These are phyloP conservation scores for Citrus sp. DNA, from an alignment of 345 rosid species.

Conservation along the genomic window DNA sequence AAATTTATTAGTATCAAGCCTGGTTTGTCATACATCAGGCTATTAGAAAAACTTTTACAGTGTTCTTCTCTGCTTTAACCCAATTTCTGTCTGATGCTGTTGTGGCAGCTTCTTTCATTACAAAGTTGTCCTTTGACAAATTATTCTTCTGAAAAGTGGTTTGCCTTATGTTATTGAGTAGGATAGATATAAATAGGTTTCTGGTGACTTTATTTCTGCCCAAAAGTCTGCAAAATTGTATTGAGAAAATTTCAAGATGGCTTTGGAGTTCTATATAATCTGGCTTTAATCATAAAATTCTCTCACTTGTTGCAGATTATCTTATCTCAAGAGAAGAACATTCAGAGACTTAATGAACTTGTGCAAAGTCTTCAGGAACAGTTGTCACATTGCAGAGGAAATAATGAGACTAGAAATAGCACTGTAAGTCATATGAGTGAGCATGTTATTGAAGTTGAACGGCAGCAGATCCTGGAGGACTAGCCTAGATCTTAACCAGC, in stretches of 20 bases:
- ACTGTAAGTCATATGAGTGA: slow-evolving; percentile 34
- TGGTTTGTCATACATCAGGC: background rate
- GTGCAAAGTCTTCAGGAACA: slow-evolving; percentile 62
- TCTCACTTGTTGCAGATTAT: slow-evolving; percentile 55
- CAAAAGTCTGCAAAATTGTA: background rate
- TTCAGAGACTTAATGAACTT: slow-evolving; percentile 71
- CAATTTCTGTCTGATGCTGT: background rate
- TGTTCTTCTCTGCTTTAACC: background rate
- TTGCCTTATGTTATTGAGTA: background rate
- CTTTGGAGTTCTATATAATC: background rate
- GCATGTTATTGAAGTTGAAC: slow-evolving; percentile 55
- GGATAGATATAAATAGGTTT: background rate
- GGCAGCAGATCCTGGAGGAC: slow-evolving; percentile 53
- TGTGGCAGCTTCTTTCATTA: background rate
- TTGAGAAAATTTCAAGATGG: background rate
- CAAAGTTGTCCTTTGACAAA: background rate
- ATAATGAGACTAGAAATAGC: slow-evolving; percentile 35
- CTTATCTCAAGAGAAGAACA: slow-evolving; percentile 76
- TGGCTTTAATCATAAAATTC: background rate
- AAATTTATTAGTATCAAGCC: background rate
- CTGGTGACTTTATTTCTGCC: background rate
- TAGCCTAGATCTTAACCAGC: slow-evolving; percentile 21
- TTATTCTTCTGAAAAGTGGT: background rate
- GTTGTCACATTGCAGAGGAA: slow-evolving; percentile 50
- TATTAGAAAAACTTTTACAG: background rate